Base-by-base conservation (phyloP, 2,329 filamentous ascomycete species). In the Lithohypha guttulata region DNA sequence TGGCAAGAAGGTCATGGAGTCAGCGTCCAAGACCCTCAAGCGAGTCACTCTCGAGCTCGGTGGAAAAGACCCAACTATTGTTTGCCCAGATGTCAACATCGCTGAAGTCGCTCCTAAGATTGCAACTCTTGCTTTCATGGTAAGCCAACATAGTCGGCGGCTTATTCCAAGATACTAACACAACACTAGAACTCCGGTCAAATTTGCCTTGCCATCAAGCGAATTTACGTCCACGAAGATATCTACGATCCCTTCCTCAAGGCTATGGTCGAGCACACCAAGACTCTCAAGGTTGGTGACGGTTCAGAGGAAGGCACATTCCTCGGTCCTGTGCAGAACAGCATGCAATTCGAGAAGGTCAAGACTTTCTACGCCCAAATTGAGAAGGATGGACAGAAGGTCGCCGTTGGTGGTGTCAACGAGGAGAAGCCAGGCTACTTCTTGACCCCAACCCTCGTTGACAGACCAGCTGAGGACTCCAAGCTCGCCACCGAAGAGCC, bases 321-420 rank as follows among this genome's bases (percentile, higher is more conserved):
- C 44, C 70, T 78, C 1, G 79, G 77, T 1, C 79, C 79, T 0
- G 57, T 82, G 3, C 75, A 79, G 45, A 82, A 82, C 57, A 57
- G 65, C 46, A 71, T 75, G 69, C 79, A 82, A 55, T 82, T 69
- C 51, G 70, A 78, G 29, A 70, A 69, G 28, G 73, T 77, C 23
- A 71, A 70, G 44, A 57, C 61, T 9, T 68, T 79, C 45, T 67
- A 80, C 42, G 62, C 64, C 8, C 71, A 77, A 34, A 73, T 70
- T 42, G 65, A 69, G 50, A 62, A 64, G 46, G 67, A 71, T 29
- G 71, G 72, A 39, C 67, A 70, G 51, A 68, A 68, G n/a, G 63
- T 75, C 28, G 69, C 68, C 1, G 51, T 65, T 9, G 73, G 70
- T 10, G 72, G 71, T 32, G 56, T 61, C 20, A 58, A 64, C 10